Evolutionary conservation across 768 basidiomycete genomes (phyloP).

Genomic region (Gloeophyllum trabeum): DNA sequence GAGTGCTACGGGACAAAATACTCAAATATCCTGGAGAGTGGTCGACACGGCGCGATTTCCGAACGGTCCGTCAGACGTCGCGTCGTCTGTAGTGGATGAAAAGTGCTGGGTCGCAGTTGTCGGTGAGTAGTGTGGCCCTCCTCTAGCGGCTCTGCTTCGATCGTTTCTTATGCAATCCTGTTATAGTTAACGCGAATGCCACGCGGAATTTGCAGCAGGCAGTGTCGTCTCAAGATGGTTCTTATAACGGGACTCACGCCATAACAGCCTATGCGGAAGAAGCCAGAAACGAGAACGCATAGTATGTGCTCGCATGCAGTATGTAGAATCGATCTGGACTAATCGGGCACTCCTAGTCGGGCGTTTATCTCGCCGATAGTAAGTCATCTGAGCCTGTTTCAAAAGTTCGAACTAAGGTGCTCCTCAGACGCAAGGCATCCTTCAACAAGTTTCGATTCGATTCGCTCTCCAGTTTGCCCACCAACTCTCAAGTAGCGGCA

Average conservation of each 20-base stretch:
- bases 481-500: conserved; percentile 11
- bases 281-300: conserved; percentile 49
- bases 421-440: conserved; percentile 10
- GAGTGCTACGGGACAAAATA: conserved; percentile 14
- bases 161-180: no score
- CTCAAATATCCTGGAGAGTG: conserved; percentile 33
- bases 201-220: conserved; percentile 12
- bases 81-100: conserved; percentile 34
- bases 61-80: conserved; percentile 30
- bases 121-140: conserved; percentile 22
- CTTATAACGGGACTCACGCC: conserved; percentile 36
- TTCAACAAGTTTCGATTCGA: conserved; percentile 20
- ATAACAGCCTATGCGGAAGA: conserved; percentile 35
- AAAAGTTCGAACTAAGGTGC: not conserved
- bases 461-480: conserved; percentile 23
- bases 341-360: conserved; percentile 5
- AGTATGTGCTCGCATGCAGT: conserved; percentile 27
- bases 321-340: no score
- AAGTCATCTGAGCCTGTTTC: not conserved
- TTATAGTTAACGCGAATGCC: conserved; percentile 23
- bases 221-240: conserved; percentile 16
- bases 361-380: not conserved
- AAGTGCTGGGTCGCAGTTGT: conserved; percentile 42
- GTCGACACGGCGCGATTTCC: conserved; percentile 31
- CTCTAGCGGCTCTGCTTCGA: conserved; percentile 23